Conservation (phyloP, 139 green algal species). For the Tetraselmis striata region DNA sequence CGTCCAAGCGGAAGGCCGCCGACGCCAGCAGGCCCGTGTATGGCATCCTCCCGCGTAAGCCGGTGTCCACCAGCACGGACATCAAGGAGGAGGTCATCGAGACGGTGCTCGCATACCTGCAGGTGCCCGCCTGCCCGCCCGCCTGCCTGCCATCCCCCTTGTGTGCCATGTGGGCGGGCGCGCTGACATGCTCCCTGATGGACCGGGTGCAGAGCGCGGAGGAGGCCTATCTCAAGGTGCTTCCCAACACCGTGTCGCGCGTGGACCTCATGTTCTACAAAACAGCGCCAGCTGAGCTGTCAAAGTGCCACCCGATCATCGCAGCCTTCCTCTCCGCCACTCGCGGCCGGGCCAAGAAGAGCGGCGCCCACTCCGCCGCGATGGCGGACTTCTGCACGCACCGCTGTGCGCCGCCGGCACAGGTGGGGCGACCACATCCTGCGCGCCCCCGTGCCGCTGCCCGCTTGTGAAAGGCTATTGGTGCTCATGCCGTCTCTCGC, state of each 20-base stretch:
- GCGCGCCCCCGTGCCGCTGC: not conserved
- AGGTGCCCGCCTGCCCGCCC: slow-evolving; percentile 28
- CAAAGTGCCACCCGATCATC: slow-evolving; percentile 8
- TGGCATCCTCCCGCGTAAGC: slow-evolving; percentile 29
- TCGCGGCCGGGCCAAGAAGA: not conserved
- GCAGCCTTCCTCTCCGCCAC: not conserved
- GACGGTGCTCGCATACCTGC: slow-evolving; percentile 66
- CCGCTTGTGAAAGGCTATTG: too few species aligned
- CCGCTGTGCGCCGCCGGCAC: not conserved
- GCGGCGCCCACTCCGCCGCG: slow-evolving; percentile 22
- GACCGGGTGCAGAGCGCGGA: slow-evolving; percentile 18
- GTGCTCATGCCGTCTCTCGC: too few species aligned
- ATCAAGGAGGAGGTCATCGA: slow-evolving; percentile 66
- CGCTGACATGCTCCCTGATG: too few species aligned
- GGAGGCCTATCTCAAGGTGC: slow-evolving; percentile 15
- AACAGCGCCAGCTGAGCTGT: slow-evolving; percentile 16
- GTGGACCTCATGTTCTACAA: slow-evolving; percentile 42
- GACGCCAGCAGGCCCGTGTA: slow-evolving; percentile 5
- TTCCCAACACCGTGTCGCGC: slow-evolving; percentile 11
- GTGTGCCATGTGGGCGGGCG: not conserved
- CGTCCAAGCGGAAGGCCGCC: not conserved
- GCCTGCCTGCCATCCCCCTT: not conserved
- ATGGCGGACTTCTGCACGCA: slow-evolving; percentile 16
- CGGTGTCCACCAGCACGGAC: slow-evolving; percentile 39
- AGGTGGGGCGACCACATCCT: not conserved